Conservation (phyloP, 2,329 filamentous ascomycete species). For the Alternaria tenuissima region DNA sequence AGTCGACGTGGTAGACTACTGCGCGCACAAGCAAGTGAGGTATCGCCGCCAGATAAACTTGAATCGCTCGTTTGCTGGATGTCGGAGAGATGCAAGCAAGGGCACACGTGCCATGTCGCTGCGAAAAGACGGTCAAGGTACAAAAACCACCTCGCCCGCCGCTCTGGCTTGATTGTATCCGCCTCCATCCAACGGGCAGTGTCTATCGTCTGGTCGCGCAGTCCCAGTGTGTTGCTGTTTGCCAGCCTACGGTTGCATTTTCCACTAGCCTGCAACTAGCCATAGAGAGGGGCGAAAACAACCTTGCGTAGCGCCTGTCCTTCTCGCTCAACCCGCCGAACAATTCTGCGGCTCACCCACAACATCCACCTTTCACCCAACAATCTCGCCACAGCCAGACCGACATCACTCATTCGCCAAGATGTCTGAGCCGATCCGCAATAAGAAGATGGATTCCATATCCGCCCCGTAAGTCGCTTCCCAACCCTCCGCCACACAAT, state of each 20-base stretch:
- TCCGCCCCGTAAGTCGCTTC: conserved; percentile 68
- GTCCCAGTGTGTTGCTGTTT: conserved; percentile 25
- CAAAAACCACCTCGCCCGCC: conserved; percentile 18
- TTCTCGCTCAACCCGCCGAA: conserved; percentile 43
- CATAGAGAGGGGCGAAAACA: conserved; percentile 36
- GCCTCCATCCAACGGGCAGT: background rate
- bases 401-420: conserved; percentile 42
- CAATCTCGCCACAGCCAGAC: conserved; percentile 41
- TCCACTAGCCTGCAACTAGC: conserved; percentile 27
- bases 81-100: conserved; percentile 20
- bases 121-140: conserved; percentile 17
- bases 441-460: conserved; percentile 69
- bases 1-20: conserved; percentile 17
- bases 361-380: conserved; percentile 40
- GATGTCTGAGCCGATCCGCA: conserved; percentile 75
- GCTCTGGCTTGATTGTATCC: background rate
- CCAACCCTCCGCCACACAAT: conserved; percentile 34
- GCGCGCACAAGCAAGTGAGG: conserved; percentile 17
- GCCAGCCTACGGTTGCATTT: conserved; percentile 19
- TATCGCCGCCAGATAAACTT: conserved; percentile 21
- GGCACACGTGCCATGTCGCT: conserved; percentile 25
- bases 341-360: conserved; percentile 47
- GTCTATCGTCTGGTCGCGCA: conserved; percentile 1
- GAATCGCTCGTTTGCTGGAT: conserved; percentile 16
- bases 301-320: conserved; percentile 33